phyloP scores from a whole-genome alignment of 805 yeast genomes.

The Kodamaea leandrae region DNA sequence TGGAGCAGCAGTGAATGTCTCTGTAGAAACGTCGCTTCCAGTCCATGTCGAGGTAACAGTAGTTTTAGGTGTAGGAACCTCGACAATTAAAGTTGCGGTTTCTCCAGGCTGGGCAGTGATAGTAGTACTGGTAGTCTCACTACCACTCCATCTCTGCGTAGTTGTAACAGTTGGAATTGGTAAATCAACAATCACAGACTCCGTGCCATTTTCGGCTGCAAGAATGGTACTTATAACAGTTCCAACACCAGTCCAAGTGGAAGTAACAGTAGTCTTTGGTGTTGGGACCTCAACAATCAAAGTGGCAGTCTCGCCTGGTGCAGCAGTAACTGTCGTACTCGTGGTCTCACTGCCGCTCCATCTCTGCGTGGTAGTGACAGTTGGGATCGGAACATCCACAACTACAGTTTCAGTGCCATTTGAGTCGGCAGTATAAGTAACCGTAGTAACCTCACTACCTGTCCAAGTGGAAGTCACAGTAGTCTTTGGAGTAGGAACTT shows the following conservation, averaged over 20 bases:
- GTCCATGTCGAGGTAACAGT: slow-evolving; percentile 6
- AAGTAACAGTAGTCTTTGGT: slow-evolving; percentile 8
- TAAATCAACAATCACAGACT: slow-evolving; percentile 14
- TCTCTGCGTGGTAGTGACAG: neutral
- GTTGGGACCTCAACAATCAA: slow-evolving; percentile 15
- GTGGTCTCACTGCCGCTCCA: slow-evolving; percentile 12
- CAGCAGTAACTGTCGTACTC: slow-evolving; percentile 7
- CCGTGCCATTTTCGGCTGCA: slow-evolving; percentile 9
- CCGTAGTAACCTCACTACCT: slow-evolving; percentile 4
- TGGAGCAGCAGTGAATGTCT: slow-evolving; percentile 5
- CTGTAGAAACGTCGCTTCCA: slow-evolving; percentile 6
- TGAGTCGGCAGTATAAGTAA: neutral
- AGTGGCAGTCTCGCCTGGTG: slow-evolving; percentile 12
- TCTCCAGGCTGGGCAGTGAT: slow-evolving; percentile 5
- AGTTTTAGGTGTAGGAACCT: slow-evolving; percentile 9
- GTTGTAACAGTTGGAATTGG: slow-evolving; percentile 9
- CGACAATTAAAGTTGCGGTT: slow-evolving; percentile 13
- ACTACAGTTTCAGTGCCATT: slow-evolving; percentile 13
- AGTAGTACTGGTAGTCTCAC: slow-evolving; percentile 1
- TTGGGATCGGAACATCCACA: slow-evolving; percentile 7
- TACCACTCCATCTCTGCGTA: slow-evolving; percentile 11
- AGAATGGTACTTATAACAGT: slow-evolving; percentile 10
- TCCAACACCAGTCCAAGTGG: slow-evolving; percentile 10
- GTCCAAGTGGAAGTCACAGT: slow-evolving; percentile 15
- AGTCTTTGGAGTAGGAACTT: slow-evolving; percentile 16